Base-by-base conservation (phyloP, 1,139 yeast genomes). In the Arxiozyma telluris region DNA sequence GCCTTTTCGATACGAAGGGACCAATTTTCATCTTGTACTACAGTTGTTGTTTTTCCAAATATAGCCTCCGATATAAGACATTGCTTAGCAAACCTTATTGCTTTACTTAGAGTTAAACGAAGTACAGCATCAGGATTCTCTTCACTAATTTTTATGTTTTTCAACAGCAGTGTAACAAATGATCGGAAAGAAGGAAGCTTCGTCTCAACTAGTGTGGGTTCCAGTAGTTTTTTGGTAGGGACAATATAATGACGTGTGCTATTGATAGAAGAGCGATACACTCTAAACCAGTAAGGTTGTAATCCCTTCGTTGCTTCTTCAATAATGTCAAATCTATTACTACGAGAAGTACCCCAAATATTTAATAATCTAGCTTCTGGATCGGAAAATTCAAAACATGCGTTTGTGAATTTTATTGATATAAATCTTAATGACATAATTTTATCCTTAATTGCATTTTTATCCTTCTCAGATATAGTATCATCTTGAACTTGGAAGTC, bases 301-400 rank as follows among this genome's bases (percentile, higher is more conserved):
- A 93, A 73, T 0, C 98, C 98, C 57, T 81, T 81, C n/a, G 70
- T 69, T 0, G 96, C 85, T 67, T 90, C 97, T 63, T 90, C 96
- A 17, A 83, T 73, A 0, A 84, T 80, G 59, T 89, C 96, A 1
- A 88, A 76, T 52, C 87, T 75, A 60, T 85, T 86, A 3, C 68
- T 70, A 30, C 74, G 64, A 20, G 80, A 71, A 12, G 88, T 70
- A 9, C 90, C 96, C 51, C 85, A 68, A 21, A 90, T 67, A 64
- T 93, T 84, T 44, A 88, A 71, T 53, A 79, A 64, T 57, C 97
- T 76, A 0, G 94, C 88, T 47, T 80, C 80, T 0, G 87, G 68
- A 65, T 89, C 91, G 52, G 74, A 64, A 61, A 90, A 90, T 0
- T 86, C 82, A 61, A 83, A 86, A 0, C 86, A 74, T 17, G 82